Conservation (phyloP, 208 protist species). For the Leptomonas seymouri region DNA sequence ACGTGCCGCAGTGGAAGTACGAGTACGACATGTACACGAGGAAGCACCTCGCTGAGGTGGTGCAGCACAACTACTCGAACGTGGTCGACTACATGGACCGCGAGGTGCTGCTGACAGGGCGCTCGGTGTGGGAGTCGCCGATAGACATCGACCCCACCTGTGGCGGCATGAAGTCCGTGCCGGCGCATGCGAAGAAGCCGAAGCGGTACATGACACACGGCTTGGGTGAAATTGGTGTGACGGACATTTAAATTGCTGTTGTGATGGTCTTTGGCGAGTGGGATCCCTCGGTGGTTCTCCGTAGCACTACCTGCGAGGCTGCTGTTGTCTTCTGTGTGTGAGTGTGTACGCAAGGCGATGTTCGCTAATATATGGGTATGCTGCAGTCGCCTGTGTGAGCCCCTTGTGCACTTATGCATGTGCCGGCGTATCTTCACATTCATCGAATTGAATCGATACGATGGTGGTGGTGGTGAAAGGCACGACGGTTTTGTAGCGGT, state of each 20-base stretch:
- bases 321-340: no score
- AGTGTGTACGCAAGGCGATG: no score
- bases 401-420: no score
- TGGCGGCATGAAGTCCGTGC: constrained; percentile 76
- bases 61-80: constrained; percentile 92
- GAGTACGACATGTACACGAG: constrained; percentile 78
- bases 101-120: constrained; percentile 88
- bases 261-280: no score
- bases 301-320: no score
- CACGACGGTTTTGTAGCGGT: no score
- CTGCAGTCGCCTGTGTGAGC: no score
- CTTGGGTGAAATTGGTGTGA: constrained; percentile 64
- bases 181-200: constrained; percentile 80
- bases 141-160: constrained; percentile 90
- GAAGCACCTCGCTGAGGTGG: constrained; percentile 76
- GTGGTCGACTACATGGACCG: constrained; percentile 93
- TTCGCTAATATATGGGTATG: no score
- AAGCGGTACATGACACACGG: constrained; percentile 69
- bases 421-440: no score
- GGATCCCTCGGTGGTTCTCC: no score
- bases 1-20: constrained; percentile 89
- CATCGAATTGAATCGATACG: no score
- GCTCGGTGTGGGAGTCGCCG: constrained; percentile 90
- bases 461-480: no score
- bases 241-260: constrained; percentile 83